These are phyloP conservation scores for Nicotiana sylvestris DNA, from an alignment of 257 asterid genomes.

Conservation along the genomic window DNA sequence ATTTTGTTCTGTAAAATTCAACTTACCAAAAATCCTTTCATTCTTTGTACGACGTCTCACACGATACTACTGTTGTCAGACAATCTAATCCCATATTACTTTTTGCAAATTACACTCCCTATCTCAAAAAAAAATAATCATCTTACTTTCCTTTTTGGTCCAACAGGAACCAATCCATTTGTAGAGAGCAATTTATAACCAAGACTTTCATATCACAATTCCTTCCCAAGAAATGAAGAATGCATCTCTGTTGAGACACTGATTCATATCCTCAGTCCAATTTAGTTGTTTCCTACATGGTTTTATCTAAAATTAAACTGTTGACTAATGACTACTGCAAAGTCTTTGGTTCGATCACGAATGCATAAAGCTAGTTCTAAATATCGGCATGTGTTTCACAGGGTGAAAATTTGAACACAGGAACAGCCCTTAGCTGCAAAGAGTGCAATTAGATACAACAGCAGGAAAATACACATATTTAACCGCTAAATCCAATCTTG, in stretches of 20 bases:
- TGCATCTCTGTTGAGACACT: background rate
- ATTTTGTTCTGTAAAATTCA: background rate
- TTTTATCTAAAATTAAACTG: background rate
- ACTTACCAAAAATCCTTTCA: background rate
- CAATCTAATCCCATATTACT: background rate
- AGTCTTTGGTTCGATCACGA: background rate
- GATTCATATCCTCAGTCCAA: background rate
- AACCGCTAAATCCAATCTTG: background rate
- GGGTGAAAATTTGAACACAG: background rate
- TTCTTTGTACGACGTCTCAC: background rate
- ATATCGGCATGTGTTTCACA: background rate
- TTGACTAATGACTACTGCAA: background rate
- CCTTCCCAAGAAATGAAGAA: background rate
- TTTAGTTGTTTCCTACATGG: background rate
- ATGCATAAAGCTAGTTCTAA: background rate
- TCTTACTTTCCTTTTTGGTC: too few relatives aligned
- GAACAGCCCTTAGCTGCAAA: background rate
- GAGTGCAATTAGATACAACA: background rate
- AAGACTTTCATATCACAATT: background rate
- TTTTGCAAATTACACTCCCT: too few relatives aligned
- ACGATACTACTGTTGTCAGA: background rate
- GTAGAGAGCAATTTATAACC: background rate
- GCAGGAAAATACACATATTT: background rate
- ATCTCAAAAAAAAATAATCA: too few relatives aligned
- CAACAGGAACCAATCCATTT: too few relatives aligned